Percentiles rank a stretch among this genome's conserved stretches.
Evolutionary conservation across 2,329 filamentous ascomycete species (phyloP).

Genomic region (Fusarium goolgardi): DNA sequence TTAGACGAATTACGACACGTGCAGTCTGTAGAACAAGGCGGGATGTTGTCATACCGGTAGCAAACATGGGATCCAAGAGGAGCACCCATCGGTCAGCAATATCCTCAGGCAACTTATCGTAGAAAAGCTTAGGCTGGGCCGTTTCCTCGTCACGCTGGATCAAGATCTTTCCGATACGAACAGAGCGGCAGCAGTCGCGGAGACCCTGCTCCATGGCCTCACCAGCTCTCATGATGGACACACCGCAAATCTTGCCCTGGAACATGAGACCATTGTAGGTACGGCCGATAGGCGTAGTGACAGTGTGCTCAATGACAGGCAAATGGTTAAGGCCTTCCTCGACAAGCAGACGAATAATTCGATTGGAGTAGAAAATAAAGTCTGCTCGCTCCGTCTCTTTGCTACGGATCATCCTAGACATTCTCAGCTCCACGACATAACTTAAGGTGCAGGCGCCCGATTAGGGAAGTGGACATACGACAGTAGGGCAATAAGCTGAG

Average conservation of each 20-base stretch:
- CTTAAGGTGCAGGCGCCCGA: slow-evolving; percentile 15
- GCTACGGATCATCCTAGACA: slow-evolving; percentile 90
- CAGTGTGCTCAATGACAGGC: slow-evolving; percentile 86
- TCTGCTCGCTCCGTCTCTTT: slow-evolving; percentile 90
- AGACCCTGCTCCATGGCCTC: slow-evolving; percentile 99
- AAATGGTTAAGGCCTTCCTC: slow-evolving; percentile 98
- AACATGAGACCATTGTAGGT: slow-evolving; percentile 93
- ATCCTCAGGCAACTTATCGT: slow-evolving; percentile 96
- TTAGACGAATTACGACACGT: slow-evolving; percentile 17
- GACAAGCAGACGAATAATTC: slow-evolving; percentile 94
- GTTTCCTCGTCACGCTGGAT: slow-evolving; percentile 99
- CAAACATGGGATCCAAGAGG: slow-evolving; percentile 98
- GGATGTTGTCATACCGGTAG: slow-evolving; percentile 73
- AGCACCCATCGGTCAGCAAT: slow-evolving; percentile 94
- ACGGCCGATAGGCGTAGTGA: slow-evolving; percentile 90
- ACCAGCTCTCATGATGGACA: slow-evolving; percentile 97
- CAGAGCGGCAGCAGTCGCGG: slow-evolving; percentile 96
- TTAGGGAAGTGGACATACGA: slow-evolving; percentile 74
- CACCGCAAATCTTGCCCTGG: slow-evolving; percentile 97
- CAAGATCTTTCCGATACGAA: slow-evolving; percentile 97
- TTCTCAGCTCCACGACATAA: slow-evolving; percentile 38
- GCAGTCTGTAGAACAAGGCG: slow-evolving; percentile 4
- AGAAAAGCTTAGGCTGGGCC: slow-evolving; percentile 90
- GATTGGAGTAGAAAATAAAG: slow-evolving; percentile 99
- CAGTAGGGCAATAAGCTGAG: slow-evolving; percentile 95